Percentiles rank a stretch among this genome's conserved stretches.
Conservation (phyloP, 345 rosid genomes). For the Populus tremula region DNA sequence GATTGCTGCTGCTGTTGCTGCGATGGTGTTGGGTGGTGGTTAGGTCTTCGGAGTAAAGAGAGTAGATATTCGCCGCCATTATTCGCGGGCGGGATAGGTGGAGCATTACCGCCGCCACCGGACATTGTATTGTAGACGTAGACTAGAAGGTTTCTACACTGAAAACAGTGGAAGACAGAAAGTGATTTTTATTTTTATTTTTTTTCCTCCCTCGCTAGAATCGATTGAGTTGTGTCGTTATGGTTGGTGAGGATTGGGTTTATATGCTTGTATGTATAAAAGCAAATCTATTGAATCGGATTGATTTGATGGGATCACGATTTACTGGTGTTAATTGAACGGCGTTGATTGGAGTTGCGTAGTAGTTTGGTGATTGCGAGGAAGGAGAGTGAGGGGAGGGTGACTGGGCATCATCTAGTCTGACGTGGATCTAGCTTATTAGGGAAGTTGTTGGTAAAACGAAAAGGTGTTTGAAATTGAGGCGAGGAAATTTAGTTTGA, state of each 20-base stretch:
- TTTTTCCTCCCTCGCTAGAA: not conserved
- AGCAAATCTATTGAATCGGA: not conserved
- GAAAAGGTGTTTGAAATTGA: too few relatives aligned
- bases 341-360: not conserved
- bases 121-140: conserved; percentile 36
- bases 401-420: not conserved
- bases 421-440: not conserved
- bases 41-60: conserved; percentile 66
- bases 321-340: not conserved
- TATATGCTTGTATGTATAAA: not conserved
- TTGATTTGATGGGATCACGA: not conserved
- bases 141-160: not conserved
- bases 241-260: not conserved
- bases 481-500: too few relatives aligned
- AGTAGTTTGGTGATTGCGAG: not conserved
- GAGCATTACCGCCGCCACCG: conserved; percentile 55
- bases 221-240: not conserved
- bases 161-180: not conserved
- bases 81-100: conserved; percentile 34
- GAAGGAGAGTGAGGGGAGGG: not conserved
- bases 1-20: conserved; percentile 12
- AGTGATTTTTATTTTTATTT: too few relatives aligned
- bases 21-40: conserved; percentile 23
- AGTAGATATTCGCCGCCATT: conserved; percentile 78
- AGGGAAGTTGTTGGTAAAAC: not conserved